phyloP scores from a whole-genome alignment of 257 asterid genomes.

The Solanum sparsipilum region DNA sequence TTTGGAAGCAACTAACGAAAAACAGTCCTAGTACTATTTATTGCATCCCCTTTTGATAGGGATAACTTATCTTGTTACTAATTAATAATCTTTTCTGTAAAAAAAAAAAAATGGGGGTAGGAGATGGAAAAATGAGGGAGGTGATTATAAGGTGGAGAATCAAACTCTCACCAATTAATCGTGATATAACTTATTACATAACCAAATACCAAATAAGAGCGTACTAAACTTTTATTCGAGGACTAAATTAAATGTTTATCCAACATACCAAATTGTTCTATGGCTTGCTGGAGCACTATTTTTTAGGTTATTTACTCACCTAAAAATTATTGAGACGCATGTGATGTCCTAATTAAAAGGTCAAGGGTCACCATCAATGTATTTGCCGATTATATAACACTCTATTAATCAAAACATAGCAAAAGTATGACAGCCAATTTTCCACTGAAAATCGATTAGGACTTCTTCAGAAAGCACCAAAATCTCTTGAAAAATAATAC shows the following conservation, averaged over 20 bases:
- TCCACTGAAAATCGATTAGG: neutral
- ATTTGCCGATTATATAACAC: neutral
- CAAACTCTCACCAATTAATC: neutral
- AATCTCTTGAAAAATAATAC: neutral
- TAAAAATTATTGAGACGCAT: neutral
- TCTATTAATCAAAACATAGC: neutral
- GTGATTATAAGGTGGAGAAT: neutral
- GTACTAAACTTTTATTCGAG: neutral
- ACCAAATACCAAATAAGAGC: neutral
- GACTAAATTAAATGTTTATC: neutral
- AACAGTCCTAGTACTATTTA: no score
- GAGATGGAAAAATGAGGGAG: neutral
- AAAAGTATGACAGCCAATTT: neutral
- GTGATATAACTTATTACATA: neutral
- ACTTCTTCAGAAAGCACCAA: neutral
- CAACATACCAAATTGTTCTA: neutral
- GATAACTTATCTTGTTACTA: no score
- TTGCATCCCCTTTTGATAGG: neutral
- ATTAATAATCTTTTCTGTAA: neutral
- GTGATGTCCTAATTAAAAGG: neutral
- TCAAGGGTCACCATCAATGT: neutral
- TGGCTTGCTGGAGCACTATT: neutral
- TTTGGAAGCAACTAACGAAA: neutral
- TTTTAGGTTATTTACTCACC: neutral
- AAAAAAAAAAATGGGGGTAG: neutral